Conservation (phyloP, 192 early-diverging fungal species). For the Mortierella hygrophila region DNA sequence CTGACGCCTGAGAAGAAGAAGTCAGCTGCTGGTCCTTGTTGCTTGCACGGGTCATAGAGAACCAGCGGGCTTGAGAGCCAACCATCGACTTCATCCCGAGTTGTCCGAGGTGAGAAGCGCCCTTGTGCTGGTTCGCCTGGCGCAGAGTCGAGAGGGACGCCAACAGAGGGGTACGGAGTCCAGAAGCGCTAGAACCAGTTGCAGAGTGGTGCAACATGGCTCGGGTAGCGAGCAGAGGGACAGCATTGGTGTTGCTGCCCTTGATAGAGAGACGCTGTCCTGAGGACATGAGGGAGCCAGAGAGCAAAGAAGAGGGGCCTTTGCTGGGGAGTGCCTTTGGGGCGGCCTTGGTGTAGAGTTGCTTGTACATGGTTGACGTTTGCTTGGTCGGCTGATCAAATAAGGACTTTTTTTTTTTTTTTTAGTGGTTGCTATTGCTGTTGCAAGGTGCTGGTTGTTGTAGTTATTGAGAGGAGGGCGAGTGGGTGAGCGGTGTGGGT, state of each 20-base stretch:
- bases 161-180: constrained; percentile 28
- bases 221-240: constrained; percentile 33
- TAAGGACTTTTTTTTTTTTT: too few species aligned
- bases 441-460: too few species aligned
- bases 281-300: constrained; percentile 38
- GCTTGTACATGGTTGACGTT: constrained; percentile 39
- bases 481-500: not conserved
- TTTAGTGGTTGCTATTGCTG: not conserved
- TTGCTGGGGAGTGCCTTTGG: constrained; percentile 37
- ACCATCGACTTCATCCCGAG: constrained; percentile 34
- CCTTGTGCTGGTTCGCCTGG: constrained; percentile 28
- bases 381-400: not conserved
- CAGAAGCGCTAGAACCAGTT: not conserved
- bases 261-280: constrained; percentile 13
- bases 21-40: constrained; percentile 16
- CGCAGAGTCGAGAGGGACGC: constrained; percentile 16
- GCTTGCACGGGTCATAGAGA: constrained; percentile 28
- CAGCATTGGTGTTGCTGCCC: not conserved
- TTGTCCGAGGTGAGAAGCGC: constrained; percentile 7
- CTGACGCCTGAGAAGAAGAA: not conserved
- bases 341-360: constrained; percentile 43
- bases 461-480: not conserved
- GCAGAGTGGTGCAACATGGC: constrained; percentile 48
- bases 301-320: constrained; percentile 39
- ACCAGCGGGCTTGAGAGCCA: constrained; percentile 40